Evolutionary conservation across 129 eudicot species (phyloP).

Genomic region (Arctium lappa): DNA sequence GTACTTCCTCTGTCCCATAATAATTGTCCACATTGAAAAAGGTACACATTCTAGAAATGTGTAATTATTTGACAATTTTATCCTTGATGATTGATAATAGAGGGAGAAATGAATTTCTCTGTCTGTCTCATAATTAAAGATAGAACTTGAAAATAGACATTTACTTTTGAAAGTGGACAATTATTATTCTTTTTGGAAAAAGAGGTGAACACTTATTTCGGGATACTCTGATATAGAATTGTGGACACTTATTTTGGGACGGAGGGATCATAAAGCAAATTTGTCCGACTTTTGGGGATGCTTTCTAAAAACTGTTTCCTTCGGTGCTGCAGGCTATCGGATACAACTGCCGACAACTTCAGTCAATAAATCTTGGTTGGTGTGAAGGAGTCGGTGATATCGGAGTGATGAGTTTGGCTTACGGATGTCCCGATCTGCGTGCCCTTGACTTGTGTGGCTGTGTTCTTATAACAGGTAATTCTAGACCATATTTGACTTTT

Average conservation of each 20-base stretch:
- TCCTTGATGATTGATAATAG: neutral
- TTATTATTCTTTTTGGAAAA: too few species aligned
- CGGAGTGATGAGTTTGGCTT: conserved; percentile 89
- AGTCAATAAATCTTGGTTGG: conserved; percentile 87
- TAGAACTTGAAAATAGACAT: neutral
- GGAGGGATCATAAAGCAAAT: neutral
- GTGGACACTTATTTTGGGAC: neutral
- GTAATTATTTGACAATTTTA: neutral
- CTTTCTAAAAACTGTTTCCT: neutral
- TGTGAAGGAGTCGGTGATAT: conserved; percentile 79
- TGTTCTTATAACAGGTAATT: conserved; percentile 82
- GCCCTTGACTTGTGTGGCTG: conserved; percentile 85
- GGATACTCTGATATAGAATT: neutral
- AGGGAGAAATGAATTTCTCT: neutral
- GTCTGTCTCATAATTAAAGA: neutral
- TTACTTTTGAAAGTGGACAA: neutral
- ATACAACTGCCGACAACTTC: conserved; percentile 64
- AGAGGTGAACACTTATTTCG: neutral
- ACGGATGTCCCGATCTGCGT: conserved; percentile 86
- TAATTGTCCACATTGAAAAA: too few species aligned
- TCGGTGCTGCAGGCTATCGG: conserved; percentile 67
- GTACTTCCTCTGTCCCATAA: too few species aligned
- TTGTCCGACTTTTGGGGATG: neutral
- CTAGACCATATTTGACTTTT: neutral
- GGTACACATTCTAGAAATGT: too few species aligned